phyloP scores from a whole-genome alignment of 495 filamentous ascomycete genomes.

The Lasiosphaeria hispida region DNA sequence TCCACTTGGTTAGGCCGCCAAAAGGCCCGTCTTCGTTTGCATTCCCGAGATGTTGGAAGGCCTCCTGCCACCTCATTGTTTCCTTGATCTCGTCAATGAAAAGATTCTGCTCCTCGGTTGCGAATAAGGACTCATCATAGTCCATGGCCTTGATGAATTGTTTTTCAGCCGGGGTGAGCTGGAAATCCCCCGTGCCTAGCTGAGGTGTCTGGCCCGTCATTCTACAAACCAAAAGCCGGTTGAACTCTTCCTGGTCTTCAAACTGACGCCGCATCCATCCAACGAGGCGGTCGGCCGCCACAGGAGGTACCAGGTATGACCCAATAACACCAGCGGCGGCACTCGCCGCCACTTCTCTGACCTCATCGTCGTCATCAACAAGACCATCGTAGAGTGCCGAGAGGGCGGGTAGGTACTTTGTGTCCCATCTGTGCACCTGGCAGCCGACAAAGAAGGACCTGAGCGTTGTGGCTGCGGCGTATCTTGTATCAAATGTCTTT shows the following conservation, averaged over 20 bases:
- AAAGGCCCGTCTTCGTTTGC: constrained; percentile 14
- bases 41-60: constrained; percentile 36
- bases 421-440: neutral
- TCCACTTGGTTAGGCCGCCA: constrained; percentile 47
- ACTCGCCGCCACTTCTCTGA: constrained; percentile 63
- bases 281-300: constrained; percentile 38
- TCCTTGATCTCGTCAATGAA: constrained; percentile 79
- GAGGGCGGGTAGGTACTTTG: constrained; percentile 45
- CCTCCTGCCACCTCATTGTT: constrained; percentile 58
- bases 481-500: constrained; percentile 68
- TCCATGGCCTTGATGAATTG: constrained; percentile 51
- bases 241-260: constrained; percentile 27
- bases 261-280: constrained; percentile 34
- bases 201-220: constrained; percentile 30
- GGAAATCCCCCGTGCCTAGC: constrained; percentile 7
- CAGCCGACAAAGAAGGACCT: constrained; percentile 30
- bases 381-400: constrained; percentile 55
- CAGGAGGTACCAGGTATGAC: constrained; percentile 36
- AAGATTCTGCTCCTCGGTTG: constrained; percentile 85
- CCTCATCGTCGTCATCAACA: constrained; percentile 88
- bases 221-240: constrained; percentile 30
- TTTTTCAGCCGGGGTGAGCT: constrained; percentile 39
- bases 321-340: constrained; percentile 41
- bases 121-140: constrained; percentile 74
- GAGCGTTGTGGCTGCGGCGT: constrained; percentile 50